phyloP scores from a whole-genome alignment of 805 yeast species.

The Lipomyces starkeyi region DNA sequence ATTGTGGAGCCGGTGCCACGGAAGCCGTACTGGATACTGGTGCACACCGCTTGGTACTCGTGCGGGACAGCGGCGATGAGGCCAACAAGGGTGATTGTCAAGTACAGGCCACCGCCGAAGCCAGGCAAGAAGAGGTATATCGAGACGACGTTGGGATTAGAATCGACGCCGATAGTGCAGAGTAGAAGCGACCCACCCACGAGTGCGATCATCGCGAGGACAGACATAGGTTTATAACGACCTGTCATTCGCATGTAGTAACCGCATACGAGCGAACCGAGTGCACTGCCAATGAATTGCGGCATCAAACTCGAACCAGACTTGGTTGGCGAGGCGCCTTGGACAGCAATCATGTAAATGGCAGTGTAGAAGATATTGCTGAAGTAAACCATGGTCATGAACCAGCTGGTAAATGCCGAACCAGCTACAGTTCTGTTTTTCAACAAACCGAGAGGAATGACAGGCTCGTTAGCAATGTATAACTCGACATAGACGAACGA shows the following conservation, averaged over 20 bases:
- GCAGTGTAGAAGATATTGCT: constrained; percentile 73
- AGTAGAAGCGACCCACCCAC: constrained; percentile 56
- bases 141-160: constrained; percentile 40
- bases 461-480: constrained; percentile 63
- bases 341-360: constrained; percentile 63
- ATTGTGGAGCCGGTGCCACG: constrained; percentile 83
- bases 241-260: constrained; percentile 71
- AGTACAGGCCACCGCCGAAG: constrained; percentile 65
- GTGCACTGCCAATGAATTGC: constrained; percentile 71
- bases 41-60: constrained; percentile 80
- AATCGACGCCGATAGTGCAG: constrained; percentile 36
- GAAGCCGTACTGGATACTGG: constrained; percentile 87
- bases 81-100: constrained; percentile 75
- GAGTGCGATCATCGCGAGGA: constrained; percentile 52
- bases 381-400: constrained; percentile 69
- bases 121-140: constrained; percentile 61
- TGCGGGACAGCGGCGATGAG: constrained; percentile 76
- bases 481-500: constrained; percentile 60
- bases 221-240: constrained; percentile 58
- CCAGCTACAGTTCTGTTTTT: constrained; percentile 64
- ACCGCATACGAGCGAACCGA: constrained; percentile 72
- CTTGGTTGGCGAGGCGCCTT: constrained; percentile 57
- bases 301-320: constrained; percentile 58
- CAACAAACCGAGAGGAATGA: constrained; percentile 65
- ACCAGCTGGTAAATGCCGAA: constrained; percentile 72